These are phyloP conservation scores for Penicillium decumbens DNA, from an alignment of 2,329 filamentous ascomycete genomes.

Conservation along the genomic window DNA sequence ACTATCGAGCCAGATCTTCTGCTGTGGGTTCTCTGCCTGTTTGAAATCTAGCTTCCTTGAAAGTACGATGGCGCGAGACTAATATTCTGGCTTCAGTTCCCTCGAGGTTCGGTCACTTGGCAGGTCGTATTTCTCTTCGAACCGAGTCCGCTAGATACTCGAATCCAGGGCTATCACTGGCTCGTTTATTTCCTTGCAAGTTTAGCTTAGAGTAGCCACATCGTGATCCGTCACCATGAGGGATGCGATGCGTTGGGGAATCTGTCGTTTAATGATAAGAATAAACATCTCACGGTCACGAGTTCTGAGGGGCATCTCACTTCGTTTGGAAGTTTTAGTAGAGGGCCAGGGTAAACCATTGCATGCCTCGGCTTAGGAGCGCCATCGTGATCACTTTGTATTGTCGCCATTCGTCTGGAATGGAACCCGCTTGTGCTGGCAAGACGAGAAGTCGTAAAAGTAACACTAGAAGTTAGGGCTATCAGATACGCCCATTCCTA, in stretches of 20 bases:
- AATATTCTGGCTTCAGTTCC: conserved; percentile 34
- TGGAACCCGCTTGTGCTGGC: no score
- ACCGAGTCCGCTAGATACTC: conserved; percentile 34
- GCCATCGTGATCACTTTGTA: background rate
- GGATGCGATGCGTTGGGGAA: conserved; percentile 32
- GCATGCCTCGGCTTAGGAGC: no score
- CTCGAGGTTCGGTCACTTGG: conserved; percentile 15
- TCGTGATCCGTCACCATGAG: conserved; percentile 30
- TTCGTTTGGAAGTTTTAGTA: conserved; percentile 19
- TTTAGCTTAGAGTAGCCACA: conserved; percentile 26
- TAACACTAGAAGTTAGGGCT: no score
- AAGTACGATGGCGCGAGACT: conserved; percentile 35
- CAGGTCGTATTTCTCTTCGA: conserved; percentile 33
- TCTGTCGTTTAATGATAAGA: conserved; percentile 13
- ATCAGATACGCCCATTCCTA: no score
- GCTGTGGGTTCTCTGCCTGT: conserved; percentile 20
- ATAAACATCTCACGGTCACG: background rate
- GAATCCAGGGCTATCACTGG: conserved; percentile 28
- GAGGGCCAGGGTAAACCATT: background rate
- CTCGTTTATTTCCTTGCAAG: conserved; percentile 24
- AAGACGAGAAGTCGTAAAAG: no score
- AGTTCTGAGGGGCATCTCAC: conserved; percentile 1
- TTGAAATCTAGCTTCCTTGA: conserved; percentile 26
- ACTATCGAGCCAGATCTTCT: conserved; percentile 30
- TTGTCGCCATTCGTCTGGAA: background rate